A percentile compares a stretch with the other conserved stretches of the same genome.
These are phyloP conservation scores for Butyriboletus loyo DNA, from an alignment of 768 basidiomycete species.

Conservation along the genomic window DNA sequence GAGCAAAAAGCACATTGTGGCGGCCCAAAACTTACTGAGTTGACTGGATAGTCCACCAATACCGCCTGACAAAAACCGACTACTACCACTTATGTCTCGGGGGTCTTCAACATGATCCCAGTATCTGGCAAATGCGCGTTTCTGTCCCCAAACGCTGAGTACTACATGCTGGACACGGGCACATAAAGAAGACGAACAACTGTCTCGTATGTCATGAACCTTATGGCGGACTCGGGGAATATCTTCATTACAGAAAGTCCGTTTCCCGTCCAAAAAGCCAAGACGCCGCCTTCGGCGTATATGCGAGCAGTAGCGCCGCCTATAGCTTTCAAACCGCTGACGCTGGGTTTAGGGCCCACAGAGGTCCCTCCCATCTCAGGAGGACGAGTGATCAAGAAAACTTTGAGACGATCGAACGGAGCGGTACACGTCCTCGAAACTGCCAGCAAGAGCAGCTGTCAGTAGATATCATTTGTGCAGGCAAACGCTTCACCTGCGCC, in stretches of 20 bases:
- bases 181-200: slow-evolving; percentile 54
- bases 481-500: slow-evolving; percentile 69
- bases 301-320: slow-evolving; percentile 72
- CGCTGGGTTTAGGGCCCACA: slow-evolving; percentile 40
- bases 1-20: slow-evolving; percentile 12
- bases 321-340: slow-evolving; percentile 63
- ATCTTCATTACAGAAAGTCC: slow-evolving; percentile 93
- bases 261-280: slow-evolving; percentile 98
- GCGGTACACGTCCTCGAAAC: slow-evolving; percentile 97
- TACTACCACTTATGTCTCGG: slow-evolving; percentile 83
- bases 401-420: slow-evolving; percentile 94
- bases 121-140: slow-evolving; percentile 90
- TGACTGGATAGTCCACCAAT: slow-evolving; percentile 94
- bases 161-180: slow-evolving; percentile 8
- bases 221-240: slow-evolving; percentile 97
- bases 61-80: slow-evolving; percentile 93
- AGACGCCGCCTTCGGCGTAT: slow-evolving; percentile 84
- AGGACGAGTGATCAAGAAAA: slow-evolving; percentile 90
- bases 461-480: neutral
- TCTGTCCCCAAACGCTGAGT: slow-evolving; percentile 46
- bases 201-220: slow-evolving; percentile 94
- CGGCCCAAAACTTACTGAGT: slow-evolving; percentile 56
- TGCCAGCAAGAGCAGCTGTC: slow-evolving; percentile 29
- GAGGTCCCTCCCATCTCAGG: slow-evolving; percentile 64
- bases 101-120: slow-evolving; percentile 89